These are phyloP conservation scores for Phyllosticta paracitricarpa DNA, from an alignment of 2,329 filamentous ascomycete genomes.

Conservation along the genomic window DNA sequence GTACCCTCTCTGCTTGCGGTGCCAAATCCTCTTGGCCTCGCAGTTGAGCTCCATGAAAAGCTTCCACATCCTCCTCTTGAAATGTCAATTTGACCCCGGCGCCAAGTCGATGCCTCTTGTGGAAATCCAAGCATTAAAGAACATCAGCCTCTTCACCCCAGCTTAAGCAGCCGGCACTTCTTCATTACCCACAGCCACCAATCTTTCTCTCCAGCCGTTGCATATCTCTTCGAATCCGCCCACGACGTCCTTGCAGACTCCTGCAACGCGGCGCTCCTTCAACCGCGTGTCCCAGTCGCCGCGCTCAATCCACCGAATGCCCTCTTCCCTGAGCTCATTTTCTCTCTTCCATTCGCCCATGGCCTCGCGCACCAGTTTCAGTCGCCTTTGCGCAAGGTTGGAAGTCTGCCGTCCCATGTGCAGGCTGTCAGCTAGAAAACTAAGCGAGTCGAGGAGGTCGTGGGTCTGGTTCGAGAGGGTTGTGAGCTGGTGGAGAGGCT, in stretches of 20 bases:
- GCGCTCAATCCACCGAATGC: slow-evolving; percentile 67
- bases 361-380: slow-evolving; percentile 75
- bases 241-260: slow-evolving; percentile 77
- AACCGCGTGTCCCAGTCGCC: slow-evolving; percentile 77
- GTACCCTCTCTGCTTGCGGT: too few species aligned
- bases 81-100: neutral
- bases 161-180: slow-evolving; percentile 1
- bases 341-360: slow-evolving; percentile 78
- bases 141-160: neutral
- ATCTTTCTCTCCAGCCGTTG: slow-evolving; percentile 67
- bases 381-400: slow-evolving; percentile 64
- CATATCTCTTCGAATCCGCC: slow-evolving; percentile 88
- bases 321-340: slow-evolving; percentile 71
- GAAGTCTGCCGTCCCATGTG: slow-evolving; percentile 91
- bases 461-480: slow-evolving; percentile 57
- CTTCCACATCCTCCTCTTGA: neutral
- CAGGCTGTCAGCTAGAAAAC: slow-evolving; percentile 78
- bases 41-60: neutral
- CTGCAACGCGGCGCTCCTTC: slow-evolving; percentile 67
- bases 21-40: too few species aligned
- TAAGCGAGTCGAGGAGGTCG: slow-evolving; percentile 68
- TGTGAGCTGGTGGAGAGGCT: slow-evolving; percentile 56
- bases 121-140: neutral
- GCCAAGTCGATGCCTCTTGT: neutral
- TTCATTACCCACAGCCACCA: slow-evolving; percentile 37